phyloP scores from a whole-genome alignment of 176 grass and related monocot species.

The Microstegium vimineum region DNA sequence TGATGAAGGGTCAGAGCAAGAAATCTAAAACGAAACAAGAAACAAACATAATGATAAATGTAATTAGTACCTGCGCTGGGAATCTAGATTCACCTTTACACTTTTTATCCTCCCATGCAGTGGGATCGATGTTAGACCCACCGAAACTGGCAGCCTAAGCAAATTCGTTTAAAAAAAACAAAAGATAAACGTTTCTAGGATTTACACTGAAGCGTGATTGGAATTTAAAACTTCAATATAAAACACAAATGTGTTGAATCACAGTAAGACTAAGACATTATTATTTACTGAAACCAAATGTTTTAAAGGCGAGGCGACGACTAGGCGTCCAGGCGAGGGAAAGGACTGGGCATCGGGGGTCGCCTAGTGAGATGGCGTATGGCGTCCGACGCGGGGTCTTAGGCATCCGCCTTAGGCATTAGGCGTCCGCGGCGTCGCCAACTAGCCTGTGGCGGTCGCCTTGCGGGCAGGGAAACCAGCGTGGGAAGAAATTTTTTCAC shows the following conservation, averaged over 20 bases:
- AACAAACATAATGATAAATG: neutral
- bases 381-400: too few relatives aligned
- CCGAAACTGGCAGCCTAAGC: conserved; percentile 88
- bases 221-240: neutral
- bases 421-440: too few relatives aligned
- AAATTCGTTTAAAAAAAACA: neutral
- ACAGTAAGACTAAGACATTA: neutral
- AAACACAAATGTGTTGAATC: neutral
- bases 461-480: too few relatives aligned
- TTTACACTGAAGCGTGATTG: neutral
- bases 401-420: too few relatives aligned
- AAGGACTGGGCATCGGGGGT: too few relatives aligned
- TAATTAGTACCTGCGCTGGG: conserved; percentile 73
- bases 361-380: too few relatives aligned
- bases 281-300: neutral
- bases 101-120: conserved; percentile 98
- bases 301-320: too few relatives aligned
- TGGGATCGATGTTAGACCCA: conserved; percentile 95
- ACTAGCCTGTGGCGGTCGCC: too few relatives aligned
- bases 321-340: too few relatives aligned
- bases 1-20: conserved; percentile 29
- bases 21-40: neutral
- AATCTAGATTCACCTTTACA: conserved; percentile 98
- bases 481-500: too few relatives aligned
- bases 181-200: neutral